Percentiles rank a stretch among this genome's conserved stretches.
These are phyloP conservation scores for Neurospora tetrasperma DNA, from an alignment of 495 filamentous ascomycete species.

Conservation along the genomic window DNA sequence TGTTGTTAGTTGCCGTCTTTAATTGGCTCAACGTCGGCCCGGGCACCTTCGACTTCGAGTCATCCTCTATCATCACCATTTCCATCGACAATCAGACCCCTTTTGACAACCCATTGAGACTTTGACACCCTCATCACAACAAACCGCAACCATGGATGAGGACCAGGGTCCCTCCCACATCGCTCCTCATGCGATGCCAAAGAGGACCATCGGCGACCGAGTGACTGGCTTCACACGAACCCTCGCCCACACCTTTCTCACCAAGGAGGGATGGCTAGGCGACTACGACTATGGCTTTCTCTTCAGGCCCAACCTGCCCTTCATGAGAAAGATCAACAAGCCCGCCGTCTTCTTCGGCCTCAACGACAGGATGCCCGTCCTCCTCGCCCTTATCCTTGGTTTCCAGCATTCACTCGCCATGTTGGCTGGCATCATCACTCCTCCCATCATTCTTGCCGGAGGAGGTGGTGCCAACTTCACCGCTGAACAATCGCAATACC, in stretches of 20 bases:
- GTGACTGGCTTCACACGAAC: constrained; percentile 22
- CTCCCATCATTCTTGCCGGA: constrained; percentile 67
- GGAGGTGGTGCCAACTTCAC: constrained; percentile 55
- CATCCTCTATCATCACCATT: not conserved
- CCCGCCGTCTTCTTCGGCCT: constrained; percentile 81
- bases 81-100: not conserved
- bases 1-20: not conserved
- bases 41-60: not conserved
- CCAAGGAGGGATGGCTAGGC: constrained; percentile 66
- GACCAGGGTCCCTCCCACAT: constrained; percentile 37
- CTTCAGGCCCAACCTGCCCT: constrained; percentile 74
- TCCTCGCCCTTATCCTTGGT: constrained; percentile 54
- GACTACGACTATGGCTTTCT: constrained; percentile 70
- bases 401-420: constrained; percentile 43
- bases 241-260: constrained; percentile 32
- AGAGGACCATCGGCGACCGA: constrained; percentile 22
- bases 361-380: constrained; percentile 69
- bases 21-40: not conserved
- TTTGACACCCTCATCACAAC: too few species aligned
- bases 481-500: constrained; percentile 54
- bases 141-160: constrained; percentile 29
- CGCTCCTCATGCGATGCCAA: constrained; percentile 23
- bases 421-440: constrained; percentile 55
- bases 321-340: constrained; percentile 55
- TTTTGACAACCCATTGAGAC: not conserved